Conservation (phyloP, 768 basidiomycete genomes). For the Aureoboletus auriporus region DNA sequence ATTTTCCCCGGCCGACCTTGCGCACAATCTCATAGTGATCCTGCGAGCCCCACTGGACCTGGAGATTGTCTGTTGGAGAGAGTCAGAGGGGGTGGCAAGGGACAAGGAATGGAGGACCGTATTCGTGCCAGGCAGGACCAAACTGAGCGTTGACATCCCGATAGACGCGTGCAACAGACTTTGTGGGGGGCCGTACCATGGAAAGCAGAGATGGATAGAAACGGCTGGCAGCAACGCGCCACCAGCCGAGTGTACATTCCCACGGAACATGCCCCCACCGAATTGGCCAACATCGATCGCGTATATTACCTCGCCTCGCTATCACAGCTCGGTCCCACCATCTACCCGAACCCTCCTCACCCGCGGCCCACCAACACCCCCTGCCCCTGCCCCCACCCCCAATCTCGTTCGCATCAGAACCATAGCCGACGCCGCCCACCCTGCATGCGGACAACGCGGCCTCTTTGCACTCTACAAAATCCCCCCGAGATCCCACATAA, state of each 20-base stretch:
- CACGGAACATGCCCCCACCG: constrained; percentile 27
- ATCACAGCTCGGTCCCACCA: constrained; percentile 55
- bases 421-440: constrained; percentile 59
- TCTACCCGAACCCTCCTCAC: constrained; percentile 38
- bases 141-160: constrained; percentile 83
- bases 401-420: constrained; percentile 50
- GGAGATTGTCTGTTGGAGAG: constrained; percentile 71
- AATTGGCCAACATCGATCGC: constrained; percentile 51
- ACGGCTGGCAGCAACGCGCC: constrained; percentile 16
- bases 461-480: constrained; percentile 78
- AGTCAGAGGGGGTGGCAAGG: constrained; percentile 5
- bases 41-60: constrained; percentile 96
- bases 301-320: constrained; percentile 50
- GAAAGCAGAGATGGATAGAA: constrained; percentile 16
- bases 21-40: constrained; percentile 98
- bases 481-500: constrained; percentile 56
- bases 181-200: constrained; percentile 71
- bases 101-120: constrained; percentile 52
- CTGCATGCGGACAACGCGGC: constrained; percentile 74
- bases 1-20: constrained; percentile 94
- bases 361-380: constrained; percentile 10
- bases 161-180: constrained; percentile 85
- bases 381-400: constrained; percentile 5
- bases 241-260: constrained; percentile 19
- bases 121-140: constrained; percentile 93